Percentiles rank a stretch among this genome's conserved stretches.
These are phyloP conservation scores for Puccinia brachypodii DNA, from an alignment of 1,284 basidiomycete species.

Conservation along the genomic window DNA sequence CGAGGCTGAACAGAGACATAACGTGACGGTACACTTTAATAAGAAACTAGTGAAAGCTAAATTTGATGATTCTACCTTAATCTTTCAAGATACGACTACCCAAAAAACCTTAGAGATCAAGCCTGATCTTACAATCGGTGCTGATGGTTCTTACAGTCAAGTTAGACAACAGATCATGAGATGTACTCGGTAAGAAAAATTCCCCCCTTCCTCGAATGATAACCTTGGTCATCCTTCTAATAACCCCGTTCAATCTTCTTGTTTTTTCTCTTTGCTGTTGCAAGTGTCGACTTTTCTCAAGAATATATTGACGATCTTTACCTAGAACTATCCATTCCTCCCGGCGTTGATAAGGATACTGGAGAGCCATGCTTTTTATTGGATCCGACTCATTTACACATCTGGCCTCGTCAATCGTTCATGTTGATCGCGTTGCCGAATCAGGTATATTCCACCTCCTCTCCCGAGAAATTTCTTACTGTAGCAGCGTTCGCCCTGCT, in stretches of 20 bases:
- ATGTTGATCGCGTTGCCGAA: constrained; percentile 99
- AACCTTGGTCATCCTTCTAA: too few species aligned
- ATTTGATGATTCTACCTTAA: constrained; percentile 66
- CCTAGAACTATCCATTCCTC: constrained; percentile 90
- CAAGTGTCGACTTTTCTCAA: constrained; percentile 88
- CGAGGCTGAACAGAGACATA: constrained; percentile 66
- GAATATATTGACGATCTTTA: constrained; percentile 94
- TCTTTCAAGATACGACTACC: constrained; percentile 44
- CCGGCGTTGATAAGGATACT: constrained; percentile 60
- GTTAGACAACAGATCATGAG: constrained; percentile 85
- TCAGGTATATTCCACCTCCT: constrained; percentile 64
- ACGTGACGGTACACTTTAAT: constrained; percentile 72
- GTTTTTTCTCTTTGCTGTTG: neutral
- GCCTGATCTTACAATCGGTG: constrained; percentile 60
- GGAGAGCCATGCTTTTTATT: constrained; percentile 69
- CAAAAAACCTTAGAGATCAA: constrained; percentile 51
- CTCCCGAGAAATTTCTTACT: too few species aligned
- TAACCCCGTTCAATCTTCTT: too few species aligned
- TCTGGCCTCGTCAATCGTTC: constrained; percentile 97
- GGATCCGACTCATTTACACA: constrained; percentile 93
- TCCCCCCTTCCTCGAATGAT: neutral
- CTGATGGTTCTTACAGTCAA: constrained; percentile 84
- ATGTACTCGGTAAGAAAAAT: constrained; percentile 72
- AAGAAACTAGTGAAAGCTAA: constrained; percentile 73
- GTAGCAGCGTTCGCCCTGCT: too few species aligned